A percentile compares a stretch with the other conserved stretches of the same genome.
Evolutionary conservation across 331 rosid genomes (phyloP).

Genomic region (Cucumis variabilis): DNA sequence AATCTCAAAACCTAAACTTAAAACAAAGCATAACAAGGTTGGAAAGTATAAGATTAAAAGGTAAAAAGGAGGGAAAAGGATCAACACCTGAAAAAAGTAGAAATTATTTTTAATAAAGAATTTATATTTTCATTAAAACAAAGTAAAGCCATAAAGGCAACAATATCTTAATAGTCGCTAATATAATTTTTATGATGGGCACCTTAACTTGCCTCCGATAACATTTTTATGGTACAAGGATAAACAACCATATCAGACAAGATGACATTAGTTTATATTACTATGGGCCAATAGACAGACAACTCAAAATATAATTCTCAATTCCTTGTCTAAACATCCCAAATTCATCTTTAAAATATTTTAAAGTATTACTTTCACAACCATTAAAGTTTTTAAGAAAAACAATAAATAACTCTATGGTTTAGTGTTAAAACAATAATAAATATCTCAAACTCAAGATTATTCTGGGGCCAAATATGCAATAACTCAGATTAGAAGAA

Average conservation of each 20-base stretch:
- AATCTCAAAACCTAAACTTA: neutral
- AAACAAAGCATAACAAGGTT: neutral
- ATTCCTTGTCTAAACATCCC: no score
- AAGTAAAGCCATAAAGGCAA: neutral
- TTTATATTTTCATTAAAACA: neutral
- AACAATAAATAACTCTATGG: no score
- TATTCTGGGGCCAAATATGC: no score
- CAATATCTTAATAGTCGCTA: neutral
- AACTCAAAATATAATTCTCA: neutral
- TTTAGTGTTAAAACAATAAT: no score
- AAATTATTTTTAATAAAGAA: neutral
- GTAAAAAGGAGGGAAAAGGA: neutral
- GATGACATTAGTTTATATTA: no score
- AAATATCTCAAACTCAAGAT: no score
- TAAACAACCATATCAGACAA: neutral
- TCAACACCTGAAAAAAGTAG: neutral
- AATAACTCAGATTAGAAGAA: no score
- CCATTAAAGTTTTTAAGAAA: no score
- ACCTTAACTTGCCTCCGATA: neutral
- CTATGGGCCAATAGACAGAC: neutral
- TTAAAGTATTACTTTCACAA: no score
- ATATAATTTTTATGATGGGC: neutral
- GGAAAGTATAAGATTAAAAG: neutral
- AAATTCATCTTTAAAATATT: no score
- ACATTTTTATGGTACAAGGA: neutral